phyloP scores from a whole-genome alignment of 371 early-diverging fungal species.

The Smittium mucronatum region DNA sequence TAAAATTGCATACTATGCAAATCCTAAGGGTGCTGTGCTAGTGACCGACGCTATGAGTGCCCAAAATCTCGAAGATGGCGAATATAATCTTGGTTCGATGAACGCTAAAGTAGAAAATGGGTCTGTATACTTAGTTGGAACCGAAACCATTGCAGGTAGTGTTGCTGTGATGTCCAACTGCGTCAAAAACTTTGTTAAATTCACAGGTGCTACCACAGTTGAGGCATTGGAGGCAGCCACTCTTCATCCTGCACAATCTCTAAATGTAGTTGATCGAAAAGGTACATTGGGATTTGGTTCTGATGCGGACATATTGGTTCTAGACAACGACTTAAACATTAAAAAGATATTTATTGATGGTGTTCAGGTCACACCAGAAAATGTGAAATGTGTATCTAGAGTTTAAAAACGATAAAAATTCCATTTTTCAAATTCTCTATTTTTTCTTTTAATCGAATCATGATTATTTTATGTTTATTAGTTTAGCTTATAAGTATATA shows the following conservation, averaged over 20 bases:
- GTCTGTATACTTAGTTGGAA: slow-evolving; percentile 66
- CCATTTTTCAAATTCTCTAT: not conserved
- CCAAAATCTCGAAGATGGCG: slow-evolving; percentile 59
- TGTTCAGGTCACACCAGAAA: slow-evolving; percentile 39
- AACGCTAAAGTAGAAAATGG: slow-evolving; percentile 44
- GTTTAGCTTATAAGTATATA: too few species aligned
- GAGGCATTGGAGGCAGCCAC: slow-evolving; percentile 80
- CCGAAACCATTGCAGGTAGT: slow-evolving; percentile 64
- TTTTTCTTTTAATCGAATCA: not conserved
- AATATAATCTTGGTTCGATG: slow-evolving; percentile 59
- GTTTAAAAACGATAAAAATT: not conserved
- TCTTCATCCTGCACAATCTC: slow-evolving; percentile 59
- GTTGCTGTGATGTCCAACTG: slow-evolving; percentile 59
- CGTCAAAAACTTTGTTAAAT: slow-evolving; percentile 62
- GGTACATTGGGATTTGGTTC: slow-evolving; percentile 61
- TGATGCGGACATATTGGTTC: slow-evolving; percentile 68
- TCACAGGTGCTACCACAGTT: slow-evolving; percentile 60
- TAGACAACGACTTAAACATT: slow-evolving; percentile 50
- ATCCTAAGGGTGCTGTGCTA: slow-evolving; percentile 54
- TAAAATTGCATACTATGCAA: slow-evolving; percentile 62
- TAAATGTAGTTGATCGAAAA: slow-evolving; percentile 57
- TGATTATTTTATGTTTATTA: too few species aligned
- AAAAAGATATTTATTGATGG: slow-evolving; percentile 61
- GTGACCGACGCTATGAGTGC: slow-evolving; percentile 70
- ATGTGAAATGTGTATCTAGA: slow-evolving; percentile 14